A percentile compares a stretch with the other conserved stretches of the same genome.
Evolutionary conservation across 2,329 filamentous ascomycete species (phyloP).

Genomic region (Chaetothyriales sp.): DNA sequence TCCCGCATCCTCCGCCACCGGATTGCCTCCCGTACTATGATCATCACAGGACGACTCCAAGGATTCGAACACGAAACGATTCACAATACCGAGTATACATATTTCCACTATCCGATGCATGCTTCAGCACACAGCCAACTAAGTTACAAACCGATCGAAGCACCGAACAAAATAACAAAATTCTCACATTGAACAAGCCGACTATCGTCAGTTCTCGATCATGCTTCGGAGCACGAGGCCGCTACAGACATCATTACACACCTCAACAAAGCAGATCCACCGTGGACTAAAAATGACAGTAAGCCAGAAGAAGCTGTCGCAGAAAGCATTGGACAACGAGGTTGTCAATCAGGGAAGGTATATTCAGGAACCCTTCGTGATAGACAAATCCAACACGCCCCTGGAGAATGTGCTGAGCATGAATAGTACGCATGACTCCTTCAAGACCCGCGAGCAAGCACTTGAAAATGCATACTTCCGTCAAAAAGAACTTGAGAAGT

Average conservation of each 20-base stretch:
- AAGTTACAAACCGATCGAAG: neutral
- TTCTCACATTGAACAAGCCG: too few species aligned
- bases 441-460: constrained; percentile 13
- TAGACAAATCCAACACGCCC: too few species aligned
- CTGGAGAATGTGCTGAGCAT: neutral
- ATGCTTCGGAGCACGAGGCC: neutral
- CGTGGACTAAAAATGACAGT: neutral
- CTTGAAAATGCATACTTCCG: constrained; percentile 14
- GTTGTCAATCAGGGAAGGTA: neutral
- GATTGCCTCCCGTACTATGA: neutral
- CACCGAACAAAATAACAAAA: too few species aligned
- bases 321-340: neutral
- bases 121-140: neutral
- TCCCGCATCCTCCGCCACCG: neutral
- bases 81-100: too few species aligned
- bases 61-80: too few species aligned
- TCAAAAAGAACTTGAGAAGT: constrained; percentile 16
- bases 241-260: neutral
- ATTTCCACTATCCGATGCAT: too few species aligned
- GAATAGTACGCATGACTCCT: constrained; percentile 4
- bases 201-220: neutral
- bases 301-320: neutral
- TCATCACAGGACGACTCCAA: too few species aligned
- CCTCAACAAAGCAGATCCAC: neutral
- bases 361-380: neutral